These are phyloP conservation scores for Tarenaya hassleriana DNA, from an alignment of 345 rosid genomes.

Conservation along the genomic window DNA sequence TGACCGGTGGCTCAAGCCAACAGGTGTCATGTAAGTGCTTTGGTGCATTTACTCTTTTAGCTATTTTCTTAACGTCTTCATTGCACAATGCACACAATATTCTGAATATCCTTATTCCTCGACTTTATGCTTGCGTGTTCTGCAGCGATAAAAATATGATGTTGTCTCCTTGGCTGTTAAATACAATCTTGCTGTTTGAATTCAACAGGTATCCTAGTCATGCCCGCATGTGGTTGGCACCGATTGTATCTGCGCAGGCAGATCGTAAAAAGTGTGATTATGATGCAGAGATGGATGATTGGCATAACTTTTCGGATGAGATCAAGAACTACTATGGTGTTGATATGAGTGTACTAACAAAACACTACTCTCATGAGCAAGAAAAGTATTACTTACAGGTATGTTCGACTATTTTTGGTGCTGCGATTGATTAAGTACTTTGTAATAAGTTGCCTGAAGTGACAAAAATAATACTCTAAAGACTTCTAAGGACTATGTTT, in stretches of 20 bases:
- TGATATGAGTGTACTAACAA: constrained; percentile 65
- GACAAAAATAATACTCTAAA: no score
- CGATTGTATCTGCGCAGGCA: constrained; percentile 61
- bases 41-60: background rate
- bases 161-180: no score
- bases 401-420: constrained; percentile 16
- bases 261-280: constrained; percentile 61
- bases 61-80: background rate
- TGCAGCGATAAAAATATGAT: background rate
- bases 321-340: constrained; percentile 68
- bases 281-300: constrained; percentile 81
- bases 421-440: background rate
- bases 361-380: constrained; percentile 77
- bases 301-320: constrained; percentile 63
- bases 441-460: background rate
- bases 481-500: no score
- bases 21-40: constrained; percentile 76
- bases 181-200: no score
- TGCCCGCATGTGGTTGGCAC: constrained; percentile 98
- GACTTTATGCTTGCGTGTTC: no score
- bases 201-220: constrained; percentile 91
- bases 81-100: no score
- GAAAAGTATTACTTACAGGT: constrained; percentile 80
- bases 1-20: constrained; percentile 91
- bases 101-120: no score